Evolutionary conservation across 768 basidiomycete genomes (phyloP), one percentile per base, ranked within the genome.

Genomic region (Saitozyma sp.): DNA sequence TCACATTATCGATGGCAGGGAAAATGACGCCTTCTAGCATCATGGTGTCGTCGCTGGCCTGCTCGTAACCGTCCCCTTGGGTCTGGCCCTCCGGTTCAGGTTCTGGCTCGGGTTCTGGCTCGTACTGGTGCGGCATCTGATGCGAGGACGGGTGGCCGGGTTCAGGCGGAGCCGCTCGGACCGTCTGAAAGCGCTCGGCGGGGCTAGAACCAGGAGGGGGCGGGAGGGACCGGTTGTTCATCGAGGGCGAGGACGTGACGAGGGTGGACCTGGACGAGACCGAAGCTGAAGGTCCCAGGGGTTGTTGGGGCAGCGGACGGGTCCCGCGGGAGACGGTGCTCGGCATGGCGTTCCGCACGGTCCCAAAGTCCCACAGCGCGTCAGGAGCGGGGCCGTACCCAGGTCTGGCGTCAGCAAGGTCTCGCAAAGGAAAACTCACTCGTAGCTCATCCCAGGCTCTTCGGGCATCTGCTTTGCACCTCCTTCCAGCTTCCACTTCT

Each of bases 21-120:
- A 97, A 81, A 56, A 97, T 88, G 39, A 99, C 95, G 3, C 92
- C 92, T 73, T 96, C 93, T 43, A 98, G 83, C 88, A 98, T 95
- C n/a, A 90, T 88, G 54, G 78, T 29, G 29, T 29, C 29, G 29
- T 29, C 29, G 29, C 29, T 29, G 29, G 29, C 29, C 29, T 29
- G 29, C 29, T 29, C 29, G 29, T 29, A 29, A 29, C 29, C 29
- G 29, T 29, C 29, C 5, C 29, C 29, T 29, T 29, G 29, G 29
- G 29, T 29, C 29, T 29, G 29, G 29, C 5, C 29, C 29, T 29
- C 29, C 29, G 29, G 29, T 29, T 29, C 29, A 5, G 29, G 29
- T 29, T 29, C 29, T 29, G 29, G 29, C 29, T 29, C 29, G 29
- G 29, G 29, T 29, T 29, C 29, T 29, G 29, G 29, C 29, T 29